Base-by-base conservation (phyloP, 2,329 filamentous ascomycete species). In the Knoxdaviesia capensis region DNA sequence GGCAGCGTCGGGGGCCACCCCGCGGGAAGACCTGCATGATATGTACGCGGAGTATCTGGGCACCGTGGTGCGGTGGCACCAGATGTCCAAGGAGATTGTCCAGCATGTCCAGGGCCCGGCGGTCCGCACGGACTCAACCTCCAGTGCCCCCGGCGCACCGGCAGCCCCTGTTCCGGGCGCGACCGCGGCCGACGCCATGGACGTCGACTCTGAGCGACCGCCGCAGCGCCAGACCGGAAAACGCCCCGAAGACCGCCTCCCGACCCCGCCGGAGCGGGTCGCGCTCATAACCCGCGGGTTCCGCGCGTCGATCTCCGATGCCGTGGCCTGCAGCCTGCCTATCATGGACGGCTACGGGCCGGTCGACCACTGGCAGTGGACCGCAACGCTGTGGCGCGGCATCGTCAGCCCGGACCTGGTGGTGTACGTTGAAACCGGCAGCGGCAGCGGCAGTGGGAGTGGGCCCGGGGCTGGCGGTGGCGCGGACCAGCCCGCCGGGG, bases 341-440 rank as follows among this genome's bases (percentile, higher is more conserved):
- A 85, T 92, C 49, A 63, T 68, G 11, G 86, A 93, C 53, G 66
- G 69, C 6, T 94, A 92, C 56, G 71, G 75, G 10, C 77, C 82
- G 0, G 69, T 81, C n/a, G 86, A 93, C 52, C 88, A 96, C 60
- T 96, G 88, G 86, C 82, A 92, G 57, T 96, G 88, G 88, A 85
- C 90, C 66, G 88, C 88, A 34, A 88, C 82, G 37, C 70, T 94
- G 28, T 96, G 88, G 88, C 77, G 87, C 7, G 84, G 85, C 7
- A 80, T 83, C 42, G 69, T 87, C 1, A 84, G 81, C 0, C 76
- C 88, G 0, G 88, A 96, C 56, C 61, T 88, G 38, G 80, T 80
- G 1, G 65, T 90, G 31, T 84, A 80, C 52, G 69, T 81, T 20
- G 20, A 20, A 20, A 20, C 20, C 20, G 20, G 20, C 20, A 20